Percentiles rank a stretch among this genome's conserved stretches.
Conservation (phyloP, 768 basidiomycete genomes). For the Phanerochaete sordida region DNA sequence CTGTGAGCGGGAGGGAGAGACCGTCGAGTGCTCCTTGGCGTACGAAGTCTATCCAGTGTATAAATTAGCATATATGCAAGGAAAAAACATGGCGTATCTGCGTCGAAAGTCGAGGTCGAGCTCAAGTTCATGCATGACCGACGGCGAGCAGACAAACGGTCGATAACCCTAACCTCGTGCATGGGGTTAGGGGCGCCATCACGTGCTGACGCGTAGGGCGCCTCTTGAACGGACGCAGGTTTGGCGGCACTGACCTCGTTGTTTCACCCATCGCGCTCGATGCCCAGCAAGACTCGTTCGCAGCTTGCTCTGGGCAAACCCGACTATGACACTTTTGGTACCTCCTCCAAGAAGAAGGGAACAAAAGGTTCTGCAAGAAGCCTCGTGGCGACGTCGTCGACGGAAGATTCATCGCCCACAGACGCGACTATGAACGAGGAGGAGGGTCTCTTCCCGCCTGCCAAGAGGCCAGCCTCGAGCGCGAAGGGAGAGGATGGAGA, state of each 20-base stretch:
- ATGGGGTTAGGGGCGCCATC: neutral
- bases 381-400: neutral
- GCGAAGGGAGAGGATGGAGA: neutral
- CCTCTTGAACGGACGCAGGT: neutral
- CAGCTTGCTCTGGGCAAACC: neutral
- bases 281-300: constrained; percentile 11
- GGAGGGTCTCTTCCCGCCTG: neutral
- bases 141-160: neutral
- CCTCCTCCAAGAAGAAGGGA: neutral
- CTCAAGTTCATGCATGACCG: too few species aligned
- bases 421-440: neutral
- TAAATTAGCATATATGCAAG: too few species aligned
- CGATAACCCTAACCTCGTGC: neutral
- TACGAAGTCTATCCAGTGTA: too few species aligned
- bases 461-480: constrained; percentile 4
- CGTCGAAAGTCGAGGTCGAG: neutral
- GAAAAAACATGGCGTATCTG: neutral
- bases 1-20: too few species aligned
- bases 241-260: neutral
- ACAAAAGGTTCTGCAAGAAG: neutral
- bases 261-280: neutral
- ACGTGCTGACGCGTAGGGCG: constrained; percentile 3
- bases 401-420: neutral
- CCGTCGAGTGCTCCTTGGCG: too few species aligned
- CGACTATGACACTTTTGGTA: neutral